These are phyloP conservation scores for Pythium brachiatum DNA, from an alignment of 352 stramenopile genomes.

Conservation along the genomic window DNA sequence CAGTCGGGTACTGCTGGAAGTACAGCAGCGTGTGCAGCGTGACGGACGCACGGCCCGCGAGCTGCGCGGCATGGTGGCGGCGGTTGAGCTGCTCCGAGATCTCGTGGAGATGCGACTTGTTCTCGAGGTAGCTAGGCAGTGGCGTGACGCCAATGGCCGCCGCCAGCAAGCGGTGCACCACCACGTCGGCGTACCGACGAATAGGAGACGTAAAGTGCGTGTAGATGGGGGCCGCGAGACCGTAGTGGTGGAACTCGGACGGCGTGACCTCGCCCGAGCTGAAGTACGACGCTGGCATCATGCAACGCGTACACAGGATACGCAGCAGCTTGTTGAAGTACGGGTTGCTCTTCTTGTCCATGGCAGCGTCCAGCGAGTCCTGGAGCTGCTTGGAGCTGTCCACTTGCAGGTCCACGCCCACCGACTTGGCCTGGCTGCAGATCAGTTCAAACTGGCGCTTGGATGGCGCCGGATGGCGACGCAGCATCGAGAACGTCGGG, in stretches of 20 bases:
- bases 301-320: conserved; percentile 97
- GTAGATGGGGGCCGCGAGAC: conserved; percentile 97
- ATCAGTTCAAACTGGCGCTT: conserved; percentile 92
- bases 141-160: conserved; percentile 95
- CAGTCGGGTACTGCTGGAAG: conserved; percentile 89
- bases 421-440: conserved; percentile 71
- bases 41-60: conserved; percentile 95
- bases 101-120: conserved; percentile 93
- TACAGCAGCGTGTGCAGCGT: conserved; percentile 98
- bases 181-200: conserved; percentile 96
- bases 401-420: conserved; percentile 78
- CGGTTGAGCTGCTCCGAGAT: conserved; percentile 97
- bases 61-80: conserved; percentile 94
- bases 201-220: conserved; percentile 99
- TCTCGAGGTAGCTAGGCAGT: conserved; percentile 93
- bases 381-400: conserved; percentile 80
- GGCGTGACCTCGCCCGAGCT: conserved; percentile 95
- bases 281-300: conserved; percentile 99
- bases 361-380: conserved; percentile 79
- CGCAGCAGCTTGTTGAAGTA: conserved; percentile 99
- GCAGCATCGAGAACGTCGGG: conserved; percentile 93
- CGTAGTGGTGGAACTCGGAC: conserved; percentile 98
- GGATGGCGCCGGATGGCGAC: conserved; percentile 93
- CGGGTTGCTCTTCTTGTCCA: conserved; percentile 73
- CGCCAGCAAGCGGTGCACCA: conserved; percentile 97